Evolutionary conservation across 306 rosid species (phyloP).

Genomic region (Ammopiptanthus mongolicus): DNA sequence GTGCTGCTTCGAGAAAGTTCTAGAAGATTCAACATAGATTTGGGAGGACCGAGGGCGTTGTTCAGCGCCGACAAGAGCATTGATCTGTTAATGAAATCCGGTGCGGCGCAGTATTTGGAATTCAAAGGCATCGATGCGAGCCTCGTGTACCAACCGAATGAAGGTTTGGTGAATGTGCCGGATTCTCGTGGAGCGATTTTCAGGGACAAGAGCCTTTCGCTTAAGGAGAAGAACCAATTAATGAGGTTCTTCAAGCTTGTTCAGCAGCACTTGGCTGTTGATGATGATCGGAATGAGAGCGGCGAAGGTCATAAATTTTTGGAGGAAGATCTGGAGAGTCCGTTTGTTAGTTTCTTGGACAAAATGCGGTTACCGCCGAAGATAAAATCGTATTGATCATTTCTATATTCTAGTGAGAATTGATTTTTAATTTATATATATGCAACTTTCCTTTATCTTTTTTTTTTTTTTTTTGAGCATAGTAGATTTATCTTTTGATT

Average conservation of each 20-base stretch:
- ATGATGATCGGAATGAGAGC: slow-evolving; percentile 19
- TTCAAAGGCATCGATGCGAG: slow-evolving; percentile 73
- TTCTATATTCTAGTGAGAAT: slow-evolving; percentile 45
- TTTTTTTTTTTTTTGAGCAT: background rate
- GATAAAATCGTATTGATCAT: slow-evolving; percentile 77
- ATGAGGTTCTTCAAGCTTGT: slow-evolving; percentile 88
- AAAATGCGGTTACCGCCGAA: slow-evolving; percentile 69
- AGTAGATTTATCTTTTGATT: background rate
- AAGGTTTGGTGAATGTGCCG: slow-evolving; percentile 55
- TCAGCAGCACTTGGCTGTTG: slow-evolving; percentile 58
- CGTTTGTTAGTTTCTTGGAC: slow-evolving; percentile 64
- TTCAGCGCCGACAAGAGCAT: slow-evolving; percentile 53
- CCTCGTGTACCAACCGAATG: slow-evolving; percentile 46
- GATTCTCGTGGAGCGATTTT: slow-evolving; percentile 91
- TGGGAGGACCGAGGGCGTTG: slow-evolving; percentile 70
- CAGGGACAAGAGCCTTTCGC: slow-evolving; percentile 63
- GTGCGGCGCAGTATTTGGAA: slow-evolving; percentile 54
- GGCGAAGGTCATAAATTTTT: slow-evolving; percentile 41
- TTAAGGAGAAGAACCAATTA: slow-evolving; percentile 75
- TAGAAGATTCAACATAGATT: slow-evolving; percentile 60
- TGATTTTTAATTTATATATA: slow-evolving; percentile 14
- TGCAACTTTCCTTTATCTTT: background rate
- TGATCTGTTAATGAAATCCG: slow-evolving; percentile 56
- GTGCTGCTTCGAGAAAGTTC: slow-evolving; percentile 35
- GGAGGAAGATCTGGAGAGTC: slow-evolving; percentile 73